Evolutionary conservation across 2,329 filamentous ascomycete genomes (phyloP).

Genomic region (Ampelomyces quisqualis): DNA sequence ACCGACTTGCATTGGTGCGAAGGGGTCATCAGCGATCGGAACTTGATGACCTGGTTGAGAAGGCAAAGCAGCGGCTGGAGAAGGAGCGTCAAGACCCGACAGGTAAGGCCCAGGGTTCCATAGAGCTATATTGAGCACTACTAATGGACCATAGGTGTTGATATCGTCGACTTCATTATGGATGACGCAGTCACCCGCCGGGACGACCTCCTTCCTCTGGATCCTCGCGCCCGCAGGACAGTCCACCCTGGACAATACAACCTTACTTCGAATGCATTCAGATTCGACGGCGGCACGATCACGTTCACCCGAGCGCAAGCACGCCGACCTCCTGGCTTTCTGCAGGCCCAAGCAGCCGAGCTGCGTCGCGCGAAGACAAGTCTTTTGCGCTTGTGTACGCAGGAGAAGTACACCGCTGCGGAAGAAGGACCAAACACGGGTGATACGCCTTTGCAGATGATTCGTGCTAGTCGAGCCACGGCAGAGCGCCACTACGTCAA

Average conservation of each 20-base stretch:
- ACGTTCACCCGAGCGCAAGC: not conserved
- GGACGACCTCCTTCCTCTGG: not conserved
- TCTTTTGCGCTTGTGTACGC: constrained; percentile 13
- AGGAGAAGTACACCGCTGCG: constrained; percentile 9
- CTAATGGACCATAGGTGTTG: constrained; percentile 11
- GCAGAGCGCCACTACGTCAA: constrained; percentile 23
- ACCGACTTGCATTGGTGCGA: constrained; percentile 16
- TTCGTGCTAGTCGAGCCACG: constrained; percentile 8
- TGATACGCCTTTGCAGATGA: not conserved
- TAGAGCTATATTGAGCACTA: not conserved
- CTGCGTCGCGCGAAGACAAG: constrained; percentile 9
- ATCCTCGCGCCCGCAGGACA: not conserved
- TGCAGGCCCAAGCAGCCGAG: constrained; percentile 7
- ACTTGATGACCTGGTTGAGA: constrained; percentile 16
- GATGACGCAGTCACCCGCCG: constrained; percentile 7
- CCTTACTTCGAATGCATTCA: not conserved
- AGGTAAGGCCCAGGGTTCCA: constrained; percentile 7
- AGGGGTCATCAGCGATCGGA: constrained; percentile 20
- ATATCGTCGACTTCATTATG: constrained; percentile 35
- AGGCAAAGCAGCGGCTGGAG: constrained; percentile 18
- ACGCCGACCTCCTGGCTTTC: not conserved
- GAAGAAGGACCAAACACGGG: not conserved
- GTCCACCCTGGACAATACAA: not conserved
- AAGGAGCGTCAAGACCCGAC: constrained; percentile 19
- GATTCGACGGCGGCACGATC: not conserved